Conservation (phyloP, 257 asterid species). For the Linderniella brevidens region DNA sequence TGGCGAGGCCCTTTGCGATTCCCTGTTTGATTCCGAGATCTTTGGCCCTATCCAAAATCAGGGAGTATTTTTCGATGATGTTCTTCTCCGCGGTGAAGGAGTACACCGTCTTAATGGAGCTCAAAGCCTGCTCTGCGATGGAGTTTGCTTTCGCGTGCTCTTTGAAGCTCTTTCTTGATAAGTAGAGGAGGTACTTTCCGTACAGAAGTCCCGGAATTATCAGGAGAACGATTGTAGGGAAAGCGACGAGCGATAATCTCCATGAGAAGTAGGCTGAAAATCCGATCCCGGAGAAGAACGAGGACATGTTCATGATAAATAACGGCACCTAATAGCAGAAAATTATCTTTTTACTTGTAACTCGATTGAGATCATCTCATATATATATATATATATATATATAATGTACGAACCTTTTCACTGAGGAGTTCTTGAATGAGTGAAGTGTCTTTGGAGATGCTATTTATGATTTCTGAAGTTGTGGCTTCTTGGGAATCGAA, state of each 20-base stretch:
- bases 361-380: background rate
- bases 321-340: conserved; percentile 41
- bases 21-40: conserved; percentile 75
- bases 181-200: conserved; percentile 41
- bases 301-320: conserved; percentile 58
- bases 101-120: conserved; percentile 73
- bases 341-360: background rate
- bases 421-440: conserved; percentile 73
- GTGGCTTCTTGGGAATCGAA: conserved; percentile 70
- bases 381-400: background rate
- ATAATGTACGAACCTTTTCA: conserved; percentile 42
- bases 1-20: conserved; percentile 62
- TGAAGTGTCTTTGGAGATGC: conserved; percentile 72
- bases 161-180: conserved; percentile 36
- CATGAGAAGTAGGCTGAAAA: conserved; percentile 59
- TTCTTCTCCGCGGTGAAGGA: conserved; percentile 72
- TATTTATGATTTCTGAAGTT: conserved; percentile 67
- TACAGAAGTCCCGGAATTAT: conserved; percentile 61
- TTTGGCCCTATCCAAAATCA: conserved; percentile 34
- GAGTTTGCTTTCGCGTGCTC: conserved; percentile 57
- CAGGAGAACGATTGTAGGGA: conserved; percentile 43
- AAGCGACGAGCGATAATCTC: conserved; percentile 59
- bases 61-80: conserved; percentile 40
- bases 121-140: conserved; percentile 49
- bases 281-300: conserved; percentile 54